These are phyloP conservation scores for Penicillium coprophilum DNA, from an alignment of 495 filamentous ascomycete species.

Conservation along the genomic window DNA sequence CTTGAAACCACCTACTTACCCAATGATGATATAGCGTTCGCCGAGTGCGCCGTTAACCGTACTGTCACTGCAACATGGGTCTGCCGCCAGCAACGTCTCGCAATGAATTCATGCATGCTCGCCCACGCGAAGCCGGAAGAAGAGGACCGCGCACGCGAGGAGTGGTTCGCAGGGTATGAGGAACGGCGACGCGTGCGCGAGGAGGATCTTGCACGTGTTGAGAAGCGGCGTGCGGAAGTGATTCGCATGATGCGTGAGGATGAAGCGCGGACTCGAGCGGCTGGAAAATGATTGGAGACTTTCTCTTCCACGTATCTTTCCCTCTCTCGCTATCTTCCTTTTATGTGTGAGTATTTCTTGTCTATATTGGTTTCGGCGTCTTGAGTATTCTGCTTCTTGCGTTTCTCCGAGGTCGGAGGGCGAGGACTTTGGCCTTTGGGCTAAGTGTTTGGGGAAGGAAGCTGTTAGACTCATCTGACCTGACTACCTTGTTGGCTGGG, in stretches of 20 bases:
- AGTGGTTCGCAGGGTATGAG: conserved; percentile 80
- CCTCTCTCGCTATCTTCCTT: conserved; percentile 3
- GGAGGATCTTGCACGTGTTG: conserved; percentile 52
- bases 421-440: not conserved
- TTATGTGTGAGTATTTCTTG: conserved; percentile 21
- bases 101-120: conserved; percentile 95
- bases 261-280: conserved; percentile 37
- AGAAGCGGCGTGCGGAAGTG: conserved; percentile 47
- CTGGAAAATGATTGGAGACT: conserved; percentile 23
- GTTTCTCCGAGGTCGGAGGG: conserved; percentile 8
- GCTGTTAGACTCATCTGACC: not conserved
- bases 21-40: conserved; percentile 62
- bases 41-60: conserved; percentile 79
- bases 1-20: conserved; percentile 9
- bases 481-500: not conserved
- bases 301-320: not conserved
- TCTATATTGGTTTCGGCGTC: conserved; percentile 26
- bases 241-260: conserved; percentile 58
- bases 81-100: conserved; percentile 71
- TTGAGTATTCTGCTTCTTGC: conserved; percentile 13
- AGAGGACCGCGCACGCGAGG: conserved; percentile 83
- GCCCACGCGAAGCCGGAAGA: conserved; percentile 77
- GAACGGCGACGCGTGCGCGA: conserved; percentile 64
- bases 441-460: conserved; percentile 1
- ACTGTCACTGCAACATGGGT: conserved; percentile 83